phyloP scores from a whole-genome alignment of 2,329 filamentous ascomycete species.

The Penicillium sp. region DNA sequence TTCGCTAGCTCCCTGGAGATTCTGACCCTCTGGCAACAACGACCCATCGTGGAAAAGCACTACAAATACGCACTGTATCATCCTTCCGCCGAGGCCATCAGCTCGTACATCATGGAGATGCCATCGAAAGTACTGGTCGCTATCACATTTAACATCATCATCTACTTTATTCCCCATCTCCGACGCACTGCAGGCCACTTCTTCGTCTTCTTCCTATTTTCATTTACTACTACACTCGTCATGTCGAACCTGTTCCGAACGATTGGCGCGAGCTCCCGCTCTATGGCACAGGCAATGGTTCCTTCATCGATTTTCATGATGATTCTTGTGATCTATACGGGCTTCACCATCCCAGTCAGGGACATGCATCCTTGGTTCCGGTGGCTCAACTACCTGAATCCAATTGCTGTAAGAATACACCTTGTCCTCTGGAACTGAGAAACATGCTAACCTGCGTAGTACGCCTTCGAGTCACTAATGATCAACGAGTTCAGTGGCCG shows the following conservation, averaged over 20 bases:
- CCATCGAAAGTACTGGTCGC: constrained; percentile 75
- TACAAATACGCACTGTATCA: constrained; percentile 84
- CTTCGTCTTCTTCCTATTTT: constrained; percentile 82
- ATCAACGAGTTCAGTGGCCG: constrained; percentile 77
- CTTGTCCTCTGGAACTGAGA: not conserved
- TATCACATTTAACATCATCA: constrained; percentile 72
- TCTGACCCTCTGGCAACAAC: constrained; percentile 80
- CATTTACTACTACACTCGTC: constrained; percentile 69
- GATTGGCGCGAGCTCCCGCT: constrained; percentile 73
- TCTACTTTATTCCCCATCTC: constrained; percentile 88
- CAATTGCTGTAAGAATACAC: constrained; percentile 55
- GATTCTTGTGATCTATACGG: constrained; percentile 51
- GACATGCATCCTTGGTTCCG: constrained; percentile 79
- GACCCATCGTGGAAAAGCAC: constrained; percentile 91
- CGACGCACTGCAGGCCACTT: constrained; percentile 72
- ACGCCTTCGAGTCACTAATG: constrained; percentile 80
- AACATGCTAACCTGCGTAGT: constrained; percentile 38
- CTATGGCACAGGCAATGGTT: constrained; percentile 59
- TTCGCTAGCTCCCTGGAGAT: constrained; percentile 79
- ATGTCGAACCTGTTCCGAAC: constrained; percentile 88
- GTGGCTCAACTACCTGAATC: constrained; percentile 82
- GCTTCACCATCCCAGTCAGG: constrained; percentile 47
- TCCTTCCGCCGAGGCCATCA: constrained; percentile 82
- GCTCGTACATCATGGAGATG: constrained; percentile 82
- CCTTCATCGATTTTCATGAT: constrained; percentile 55